These are phyloP conservation scores for Starmerella stigmatis DNA, from an alignment of 805 yeast genomes.

Conservation along the genomic window DNA sequence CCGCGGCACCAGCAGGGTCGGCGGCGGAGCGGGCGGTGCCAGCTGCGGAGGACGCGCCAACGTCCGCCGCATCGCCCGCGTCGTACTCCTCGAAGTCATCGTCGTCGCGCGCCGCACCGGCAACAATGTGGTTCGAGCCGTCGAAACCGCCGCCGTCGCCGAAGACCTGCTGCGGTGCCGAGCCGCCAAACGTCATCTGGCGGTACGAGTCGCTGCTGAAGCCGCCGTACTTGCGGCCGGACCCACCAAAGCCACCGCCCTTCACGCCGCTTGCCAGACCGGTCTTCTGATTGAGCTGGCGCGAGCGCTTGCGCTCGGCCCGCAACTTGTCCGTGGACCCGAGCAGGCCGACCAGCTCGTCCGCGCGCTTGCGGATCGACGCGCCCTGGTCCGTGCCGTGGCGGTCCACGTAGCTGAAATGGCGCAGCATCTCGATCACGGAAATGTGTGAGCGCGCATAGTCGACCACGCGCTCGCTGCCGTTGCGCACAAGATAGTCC, in stretches of 20 bases:
- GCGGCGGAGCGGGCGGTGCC: background rate
- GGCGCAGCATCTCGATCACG: conserved; percentile 74
- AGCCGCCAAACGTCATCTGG: conserved; percentile 28
- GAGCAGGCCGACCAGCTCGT: conserved; percentile 57
- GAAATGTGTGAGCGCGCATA: conserved; percentile 79
- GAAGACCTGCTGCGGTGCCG: conserved; percentile 31
- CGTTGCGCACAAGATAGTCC: conserved; percentile 84
- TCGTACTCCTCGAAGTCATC: conserved; percentile 35
- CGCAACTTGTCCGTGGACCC: conserved; percentile 69
- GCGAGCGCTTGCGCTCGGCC: conserved; percentile 80
- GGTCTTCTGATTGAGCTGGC: conserved; percentile 70
- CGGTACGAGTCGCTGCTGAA: conserved; percentile 27
- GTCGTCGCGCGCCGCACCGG: conserved; percentile 28
- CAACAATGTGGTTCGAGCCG: conserved; percentile 30
- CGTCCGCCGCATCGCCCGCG: conserved; percentile 17
- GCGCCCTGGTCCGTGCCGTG: conserved; percentile 94
- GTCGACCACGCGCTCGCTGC: conserved; percentile 90
- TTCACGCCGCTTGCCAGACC: conserved; percentile 14
- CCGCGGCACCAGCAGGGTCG: background rate
- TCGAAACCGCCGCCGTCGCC: conserved; percentile 36
- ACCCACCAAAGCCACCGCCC: conserved; percentile 35
- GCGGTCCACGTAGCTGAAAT: conserved; percentile 87
- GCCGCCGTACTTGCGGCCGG: conserved; percentile 32
- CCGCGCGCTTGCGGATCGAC: conserved; percentile 85
- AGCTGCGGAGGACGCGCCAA: background rate